These are phyloP conservation scores for Delonix regia DNA, from an alignment of 306 rosid genomes.

Conservation along the genomic window DNA sequence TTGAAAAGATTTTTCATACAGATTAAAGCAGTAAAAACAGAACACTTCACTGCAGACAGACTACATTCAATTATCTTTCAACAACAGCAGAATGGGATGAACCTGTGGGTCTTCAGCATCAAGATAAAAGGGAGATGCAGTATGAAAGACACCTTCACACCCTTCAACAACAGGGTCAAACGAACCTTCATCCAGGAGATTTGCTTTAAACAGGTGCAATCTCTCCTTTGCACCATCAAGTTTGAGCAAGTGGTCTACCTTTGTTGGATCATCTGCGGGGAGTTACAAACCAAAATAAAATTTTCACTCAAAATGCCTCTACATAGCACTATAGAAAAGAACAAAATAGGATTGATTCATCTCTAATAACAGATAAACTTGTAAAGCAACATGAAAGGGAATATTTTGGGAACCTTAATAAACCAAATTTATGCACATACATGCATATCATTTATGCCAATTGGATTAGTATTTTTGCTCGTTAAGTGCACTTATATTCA, in stretches of 20 bases:
- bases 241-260: slow-evolving; percentile 12
- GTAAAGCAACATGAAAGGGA: neutral
- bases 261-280: slow-evolving; percentile 16
- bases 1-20: neutral
- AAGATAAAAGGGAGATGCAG: slow-evolving; percentile 14
- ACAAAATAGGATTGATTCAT: neutral
- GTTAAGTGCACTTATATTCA: neutral
- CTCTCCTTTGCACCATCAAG: slow-evolving; percentile 28
- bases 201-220: slow-evolving; percentile 13
- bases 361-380: neutral
- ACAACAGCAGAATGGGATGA: neutral
- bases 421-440: neutral
- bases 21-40: neutral
- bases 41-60: neutral
- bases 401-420: neutral
- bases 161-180: slow-evolving; percentile 6
- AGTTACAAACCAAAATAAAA: neutral
- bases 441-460: neutral
- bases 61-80: neutral
- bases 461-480: neutral
- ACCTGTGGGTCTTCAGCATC: slow-evolving; percentile 23
- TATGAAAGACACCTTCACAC: slow-evolving; percentile 25
- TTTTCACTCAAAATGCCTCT: neutral
- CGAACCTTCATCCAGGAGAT: slow-evolving; percentile 20
- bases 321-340: neutral